Conservation (phyloP, 2,329 filamentous ascomycete genomes). For the Talaromyces atroroseus region DNA sequence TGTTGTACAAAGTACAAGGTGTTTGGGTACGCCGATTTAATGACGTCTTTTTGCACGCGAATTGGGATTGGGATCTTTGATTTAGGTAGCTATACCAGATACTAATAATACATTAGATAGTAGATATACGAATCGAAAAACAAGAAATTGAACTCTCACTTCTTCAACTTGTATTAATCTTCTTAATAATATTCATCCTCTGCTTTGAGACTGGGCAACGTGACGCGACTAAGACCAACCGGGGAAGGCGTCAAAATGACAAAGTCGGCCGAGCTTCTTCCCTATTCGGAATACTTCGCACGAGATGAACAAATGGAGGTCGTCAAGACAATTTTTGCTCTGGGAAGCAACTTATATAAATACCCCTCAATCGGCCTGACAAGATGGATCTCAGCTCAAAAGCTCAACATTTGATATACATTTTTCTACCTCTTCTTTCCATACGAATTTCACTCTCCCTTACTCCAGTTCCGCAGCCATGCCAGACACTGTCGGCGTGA, state of each 20-base stretch:
- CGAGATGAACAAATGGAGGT: not conserved
- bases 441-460: not conserved
- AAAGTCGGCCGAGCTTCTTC: not conserved
- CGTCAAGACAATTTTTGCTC: no score
- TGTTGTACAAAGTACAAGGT: not conserved
- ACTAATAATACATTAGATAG: no score
- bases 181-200: no score
- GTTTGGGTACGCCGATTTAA: not conserved
- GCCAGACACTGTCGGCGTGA: not conserved
- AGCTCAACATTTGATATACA: not conserved
- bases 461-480: not conserved
- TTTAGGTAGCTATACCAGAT: not conserved
- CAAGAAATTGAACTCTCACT: not conserved
- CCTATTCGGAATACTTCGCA: not conserved
- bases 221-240: not conserved
- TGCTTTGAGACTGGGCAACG: no score
- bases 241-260: not conserved
- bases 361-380: not conserved
- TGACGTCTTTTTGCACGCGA: not conserved
- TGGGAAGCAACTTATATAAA: not conserved
- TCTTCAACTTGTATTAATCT: not conserved
- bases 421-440: not conserved
- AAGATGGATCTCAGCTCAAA: not conserved
- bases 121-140: not conserved
- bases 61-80: not conserved